Conservation (phyloP, 1,284 basidiomycete genomes). For the Hymenochaete sp. region DNA sequence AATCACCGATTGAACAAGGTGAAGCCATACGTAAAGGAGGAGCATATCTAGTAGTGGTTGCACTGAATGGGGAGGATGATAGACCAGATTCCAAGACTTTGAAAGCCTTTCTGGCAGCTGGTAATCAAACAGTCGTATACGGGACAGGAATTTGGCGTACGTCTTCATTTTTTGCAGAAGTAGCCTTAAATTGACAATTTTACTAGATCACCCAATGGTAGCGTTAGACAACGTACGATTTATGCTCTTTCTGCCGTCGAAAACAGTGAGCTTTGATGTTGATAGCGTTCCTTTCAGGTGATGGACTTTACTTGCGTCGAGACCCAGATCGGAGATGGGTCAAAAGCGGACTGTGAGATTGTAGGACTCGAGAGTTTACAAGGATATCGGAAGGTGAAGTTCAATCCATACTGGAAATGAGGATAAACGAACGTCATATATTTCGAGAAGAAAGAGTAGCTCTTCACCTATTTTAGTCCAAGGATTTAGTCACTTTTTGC, state of each 20-base stretch:
- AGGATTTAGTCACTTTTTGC: not conserved
- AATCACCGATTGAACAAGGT: slow-evolving; percentile 25
- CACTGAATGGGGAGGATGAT: slow-evolving; percentile 65
- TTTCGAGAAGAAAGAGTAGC: not conserved
- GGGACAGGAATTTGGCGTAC: slow-evolving; percentile 80
- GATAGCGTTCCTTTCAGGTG: slow-evolving; percentile 31
- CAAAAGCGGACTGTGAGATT: slow-evolving; percentile 69
- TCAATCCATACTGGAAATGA: slow-evolving; percentile 21
- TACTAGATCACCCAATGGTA: slow-evolving; percentile 76
- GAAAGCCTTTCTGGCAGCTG: slow-evolving; percentile 72
- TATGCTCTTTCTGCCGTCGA: slow-evolving; percentile 18
- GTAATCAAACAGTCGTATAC: slow-evolving; percentile 80
- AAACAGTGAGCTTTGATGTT: slow-evolving; percentile 7
- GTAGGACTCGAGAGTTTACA: slow-evolving; percentile 39
- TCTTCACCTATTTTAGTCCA: no score
- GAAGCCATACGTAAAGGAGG: slow-evolving; percentile 36
- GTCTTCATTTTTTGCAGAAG: slow-evolving; percentile 22
- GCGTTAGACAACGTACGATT: slow-evolving; percentile 58
- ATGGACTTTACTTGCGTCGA: slow-evolving; percentile 80
- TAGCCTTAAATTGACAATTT: slow-evolving; percentile 14
- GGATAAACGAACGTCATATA: no score
- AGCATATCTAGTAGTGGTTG: slow-evolving; percentile 77
- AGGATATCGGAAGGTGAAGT: slow-evolving; percentile 31
- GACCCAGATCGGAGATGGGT: slow-evolving; percentile 74
- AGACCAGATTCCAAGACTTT: slow-evolving; percentile 66